Percentiles rank a stretch among this genome's conserved stretches.
Evolutionary conservation across 2,329 filamentous ascomycete species (phyloP).

Genomic region (Arthroderma sp.): DNA sequence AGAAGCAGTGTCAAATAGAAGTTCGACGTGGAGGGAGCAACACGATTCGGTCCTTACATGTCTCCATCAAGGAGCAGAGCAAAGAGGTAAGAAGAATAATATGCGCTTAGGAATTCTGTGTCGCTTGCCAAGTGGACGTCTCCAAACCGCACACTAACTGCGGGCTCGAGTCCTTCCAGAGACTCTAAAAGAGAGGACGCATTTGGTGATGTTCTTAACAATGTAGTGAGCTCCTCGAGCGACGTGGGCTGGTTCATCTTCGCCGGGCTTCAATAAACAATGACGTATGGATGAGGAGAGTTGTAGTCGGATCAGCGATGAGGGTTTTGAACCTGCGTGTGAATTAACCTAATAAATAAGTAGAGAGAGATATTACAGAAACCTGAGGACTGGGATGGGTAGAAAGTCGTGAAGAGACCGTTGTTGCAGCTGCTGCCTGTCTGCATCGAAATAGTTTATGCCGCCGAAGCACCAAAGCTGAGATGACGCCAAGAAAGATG

Average conservation of each 20-base stretch:
- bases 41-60: slow-evolving; percentile 18
- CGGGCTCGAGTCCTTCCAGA: slow-evolving; percentile 23
- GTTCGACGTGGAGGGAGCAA: neutral
- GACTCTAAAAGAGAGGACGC: slow-evolving; percentile 23
- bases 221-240: slow-evolving; percentile 18
- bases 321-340: too few relatives aligned
- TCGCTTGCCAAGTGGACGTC: slow-evolving; percentile 13
- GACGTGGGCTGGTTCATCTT: neutral
- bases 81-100: slow-evolving; percentile 28
- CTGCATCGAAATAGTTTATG: too few relatives aligned
- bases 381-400: too few relatives aligned
- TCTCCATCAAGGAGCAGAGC: slow-evolving; percentile 27
- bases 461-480: too few relatives aligned
- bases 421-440: too few relatives aligned
- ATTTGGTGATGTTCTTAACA: slow-evolving; percentile 18
- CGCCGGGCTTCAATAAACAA: neutral
- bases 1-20: neutral
- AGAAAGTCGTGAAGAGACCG: too few relatives aligned
- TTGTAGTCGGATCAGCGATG: too few relatives aligned
- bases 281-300: neutral
- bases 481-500: too few relatives aligned
- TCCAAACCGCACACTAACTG: slow-evolving; percentile 20
- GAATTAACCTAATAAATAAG: too few relatives aligned
- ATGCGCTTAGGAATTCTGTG: slow-evolving; percentile 21
- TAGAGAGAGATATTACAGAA: too few relatives aligned